phyloP scores from a whole-genome alignment of 768 basidiomycete species.

The Clitopilus hobsonii region DNA sequence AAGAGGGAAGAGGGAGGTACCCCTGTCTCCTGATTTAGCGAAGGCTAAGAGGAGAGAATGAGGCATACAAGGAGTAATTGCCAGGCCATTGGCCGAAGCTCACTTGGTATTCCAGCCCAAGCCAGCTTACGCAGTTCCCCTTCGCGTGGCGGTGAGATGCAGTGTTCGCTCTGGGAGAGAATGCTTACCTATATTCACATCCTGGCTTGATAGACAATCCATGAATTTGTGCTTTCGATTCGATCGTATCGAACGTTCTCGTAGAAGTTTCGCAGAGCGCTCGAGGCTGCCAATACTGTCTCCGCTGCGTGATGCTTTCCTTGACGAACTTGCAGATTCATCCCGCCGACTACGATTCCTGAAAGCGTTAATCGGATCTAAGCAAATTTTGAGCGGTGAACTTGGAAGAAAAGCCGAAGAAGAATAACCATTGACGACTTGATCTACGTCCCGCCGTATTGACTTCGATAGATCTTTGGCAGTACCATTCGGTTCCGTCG shows the following conservation, averaged over 20 bases:
- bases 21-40: conserved; percentile 47
- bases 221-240: conserved; percentile 80
- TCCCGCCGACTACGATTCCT: conserved; percentile 36
- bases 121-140: conserved; percentile 86
- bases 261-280: conserved; percentile 55
- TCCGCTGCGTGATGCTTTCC: conserved; percentile 18
- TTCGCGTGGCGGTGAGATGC: conserved; percentile 21
- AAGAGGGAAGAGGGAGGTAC: conserved; percentile 82
- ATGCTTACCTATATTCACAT: conserved; percentile 76
- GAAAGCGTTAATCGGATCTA: conserved; percentile 60
- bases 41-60: conserved; percentile 5
- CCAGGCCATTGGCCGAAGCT: conserved; percentile 91
- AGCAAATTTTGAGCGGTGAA: conserved; percentile 21
- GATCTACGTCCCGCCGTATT: conserved; percentile 65
- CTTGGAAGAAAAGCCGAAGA: conserved; percentile 6
- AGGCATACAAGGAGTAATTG: conserved; percentile 75
- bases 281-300: conserved; percentile 28
- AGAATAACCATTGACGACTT: conserved; percentile 69
- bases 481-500: conserved; percentile 27
- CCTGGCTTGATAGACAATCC: conserved; percentile 68
- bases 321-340: conserved; percentile 26
- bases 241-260: conserved; percentile 74
- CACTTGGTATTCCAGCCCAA: conserved; percentile 90
- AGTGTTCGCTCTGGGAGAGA: not conserved
- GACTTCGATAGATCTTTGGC: conserved; percentile 38